phyloP scores from a whole-genome alignment of 1,284 basidiomycete genomes.

The Phellinidium pouzarii region DNA sequence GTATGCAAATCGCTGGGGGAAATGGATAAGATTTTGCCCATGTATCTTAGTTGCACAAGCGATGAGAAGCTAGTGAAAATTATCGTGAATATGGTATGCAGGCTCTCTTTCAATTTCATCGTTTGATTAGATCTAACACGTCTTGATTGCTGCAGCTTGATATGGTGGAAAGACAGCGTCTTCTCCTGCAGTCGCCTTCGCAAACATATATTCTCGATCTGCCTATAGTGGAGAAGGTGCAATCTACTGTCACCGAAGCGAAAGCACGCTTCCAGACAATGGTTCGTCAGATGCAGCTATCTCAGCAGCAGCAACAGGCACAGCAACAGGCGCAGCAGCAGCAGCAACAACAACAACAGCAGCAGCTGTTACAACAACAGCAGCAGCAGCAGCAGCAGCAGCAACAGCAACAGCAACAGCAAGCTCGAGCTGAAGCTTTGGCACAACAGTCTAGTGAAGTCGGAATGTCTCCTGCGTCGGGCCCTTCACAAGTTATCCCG shows the following conservation, averaged over 20 bases:
- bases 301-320: not conserved
- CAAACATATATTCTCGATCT: conserved; percentile 47
- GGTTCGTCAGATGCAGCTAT: no score
- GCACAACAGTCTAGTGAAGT: conserved; percentile 1
- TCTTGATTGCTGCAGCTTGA: conserved; percentile 29
- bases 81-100: conserved; percentile 47
- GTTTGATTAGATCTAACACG: conserved; percentile 8
- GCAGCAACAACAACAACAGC: no score
- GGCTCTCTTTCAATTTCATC: conserved; percentile 15
- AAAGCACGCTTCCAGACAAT: not conserved
- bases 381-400: no score
- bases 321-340: no score
- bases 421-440: not conserved
- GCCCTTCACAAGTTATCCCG: not conserved
- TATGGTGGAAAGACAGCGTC: conserved; percentile 47
- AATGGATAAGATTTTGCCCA: conserved; percentile 43
- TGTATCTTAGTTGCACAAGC: conserved; percentile 39
- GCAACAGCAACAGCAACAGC: not conserved
- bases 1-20: conserved; percentile 38
- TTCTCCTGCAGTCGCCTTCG: conserved; percentile 34
- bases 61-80: conserved; percentile 40
- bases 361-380: not conserved
- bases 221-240: conserved; percentile 40
- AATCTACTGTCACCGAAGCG: conserved; percentile 15
- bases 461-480: not conserved